phyloP scores from a whole-genome alignment of 345 rosid genomes.

The Diplotaxis tenuifolia region DNA sequence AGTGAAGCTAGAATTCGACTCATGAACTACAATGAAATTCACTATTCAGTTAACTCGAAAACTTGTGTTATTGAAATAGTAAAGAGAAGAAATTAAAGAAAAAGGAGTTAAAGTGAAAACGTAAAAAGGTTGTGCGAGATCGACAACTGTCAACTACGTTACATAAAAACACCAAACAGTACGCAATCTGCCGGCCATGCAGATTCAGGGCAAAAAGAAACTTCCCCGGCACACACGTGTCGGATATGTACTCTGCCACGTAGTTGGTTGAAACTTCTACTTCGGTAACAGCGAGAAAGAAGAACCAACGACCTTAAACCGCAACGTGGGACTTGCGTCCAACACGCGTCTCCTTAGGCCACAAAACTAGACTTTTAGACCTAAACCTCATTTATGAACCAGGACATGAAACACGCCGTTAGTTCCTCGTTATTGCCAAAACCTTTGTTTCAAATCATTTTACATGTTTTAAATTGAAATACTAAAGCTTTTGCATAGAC shows the following conservation, averaged over 20 bases:
- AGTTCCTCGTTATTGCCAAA: conserved; percentile 10
- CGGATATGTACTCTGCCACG: not conserved
- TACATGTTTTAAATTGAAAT: not conserved
- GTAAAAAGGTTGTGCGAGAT: not conserved
- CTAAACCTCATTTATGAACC: conserved; percentile 10
- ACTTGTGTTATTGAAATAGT: no score
- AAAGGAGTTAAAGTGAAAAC: not conserved
- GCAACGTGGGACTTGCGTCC: conserved; percentile 27
- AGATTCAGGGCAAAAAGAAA: not conserved
- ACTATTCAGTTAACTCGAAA: no score
- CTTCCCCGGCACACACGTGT: conserved; percentile 13
- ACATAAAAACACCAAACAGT: not conserved
- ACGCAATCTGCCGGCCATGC: conserved; percentile 39
- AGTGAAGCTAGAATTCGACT: no score
- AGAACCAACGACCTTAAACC: conserved; percentile 7
- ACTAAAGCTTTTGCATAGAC: not conserved
- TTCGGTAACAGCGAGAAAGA: conserved; percentile 15
- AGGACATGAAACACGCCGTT: conserved; percentile 2
- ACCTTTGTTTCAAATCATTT: not conserved
- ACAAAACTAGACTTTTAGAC: conserved; percentile 8
- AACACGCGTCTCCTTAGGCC: conserved; percentile 26
- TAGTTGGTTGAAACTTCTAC: conserved; percentile 3
- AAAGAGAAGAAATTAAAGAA: no score
- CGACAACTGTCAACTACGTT: conserved; percentile 16
- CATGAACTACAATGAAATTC: not conserved